Percentiles rank a stretch among this genome's conserved stretches.
These are phyloP conservation scores for Candida odintsovae DNA, from an alignment of 805 yeast species.

Conservation along the genomic window DNA sequence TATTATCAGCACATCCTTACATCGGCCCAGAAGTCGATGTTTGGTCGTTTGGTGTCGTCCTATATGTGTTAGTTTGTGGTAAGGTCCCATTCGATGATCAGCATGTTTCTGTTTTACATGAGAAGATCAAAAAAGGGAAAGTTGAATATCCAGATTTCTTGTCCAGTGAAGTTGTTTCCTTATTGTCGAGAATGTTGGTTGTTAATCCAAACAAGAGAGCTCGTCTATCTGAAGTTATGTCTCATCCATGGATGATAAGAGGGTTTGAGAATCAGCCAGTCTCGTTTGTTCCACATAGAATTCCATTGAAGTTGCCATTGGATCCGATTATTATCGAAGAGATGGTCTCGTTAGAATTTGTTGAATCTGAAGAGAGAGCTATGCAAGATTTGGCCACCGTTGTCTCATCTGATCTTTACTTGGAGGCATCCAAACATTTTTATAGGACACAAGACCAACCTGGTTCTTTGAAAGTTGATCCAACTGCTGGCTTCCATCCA, in stretches of 20 bases:
- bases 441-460: conserved; percentile 18
- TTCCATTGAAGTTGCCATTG: conserved; percentile 67
- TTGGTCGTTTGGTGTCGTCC: conserved; percentile 97
- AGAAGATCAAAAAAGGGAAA: conserved; percentile 85
- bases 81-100: conserved; percentile 98
- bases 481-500: conserved; percentile 86
- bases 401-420: conserved; percentile 62
- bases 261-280: conserved; percentile 75
- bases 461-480: conserved; percentile 31
- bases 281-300: conserved; percentile 69
- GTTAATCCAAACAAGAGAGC: conserved; percentile 86
- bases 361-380: conserved; percentile 52
- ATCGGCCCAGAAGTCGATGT: conserved; percentile 96
- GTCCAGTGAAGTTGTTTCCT: conserved; percentile 72
- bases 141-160: conserved; percentile 87
- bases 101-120: conserved; percentile 85
- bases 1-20: conserved; percentile 87
- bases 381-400: conserved; percentile 49
- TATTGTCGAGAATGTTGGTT: conserved; percentile 83
- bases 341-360: conserved; percentile 76
- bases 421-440: conserved; percentile 59
- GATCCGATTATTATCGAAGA: conserved; percentile 63
- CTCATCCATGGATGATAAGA: conserved; percentile 92
- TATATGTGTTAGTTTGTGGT: conserved; percentile 94
- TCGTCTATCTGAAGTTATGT: conserved; percentile 65